These are phyloP conservation scores for Nemania bipapillata DNA, from an alignment of 2,329 filamentous ascomycete genomes.

Conservation along the genomic window DNA sequence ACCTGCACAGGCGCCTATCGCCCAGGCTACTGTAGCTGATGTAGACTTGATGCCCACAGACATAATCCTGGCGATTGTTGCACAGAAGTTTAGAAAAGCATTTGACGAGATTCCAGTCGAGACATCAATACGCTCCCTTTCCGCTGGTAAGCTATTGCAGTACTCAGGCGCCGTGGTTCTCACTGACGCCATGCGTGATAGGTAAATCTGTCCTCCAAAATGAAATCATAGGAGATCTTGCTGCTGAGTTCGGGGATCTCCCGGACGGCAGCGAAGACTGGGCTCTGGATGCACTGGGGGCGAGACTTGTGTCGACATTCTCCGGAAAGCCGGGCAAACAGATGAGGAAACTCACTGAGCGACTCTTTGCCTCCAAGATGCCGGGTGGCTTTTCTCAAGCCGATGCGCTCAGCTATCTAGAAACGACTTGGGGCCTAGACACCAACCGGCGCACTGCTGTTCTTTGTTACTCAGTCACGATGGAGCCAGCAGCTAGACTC, in stretches of 20 bases:
- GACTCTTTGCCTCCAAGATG: slow-evolving; percentile 98
- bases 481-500: slow-evolving; percentile 88
- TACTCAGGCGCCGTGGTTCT: background rate
- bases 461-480: slow-evolving; percentile 86
- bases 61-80: slow-evolving; percentile 86
- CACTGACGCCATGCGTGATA: slow-evolving; percentile 52
- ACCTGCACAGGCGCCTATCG: slow-evolving; percentile 4
- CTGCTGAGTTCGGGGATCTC: slow-evolving; percentile 98
- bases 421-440: slow-evolving; percentile 90
- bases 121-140: slow-evolving; percentile 98
- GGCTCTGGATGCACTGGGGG: slow-evolving; percentile 92
- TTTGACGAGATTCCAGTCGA: slow-evolving; percentile 86
- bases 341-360: slow-evolving; percentile 88
- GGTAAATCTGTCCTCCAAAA: slow-evolving; percentile 99
- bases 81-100: slow-evolving; percentile 96
- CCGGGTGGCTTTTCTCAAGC: slow-evolving; percentile 72
- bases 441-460: slow-evolving; percentile 89
- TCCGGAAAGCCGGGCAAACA: slow-evolving; percentile 98
- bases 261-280: slow-evolving; percentile 98
- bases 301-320: slow-evolving; percentile 95
- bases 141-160: slow-evolving; percentile 76
- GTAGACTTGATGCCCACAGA: slow-evolving; percentile 78
- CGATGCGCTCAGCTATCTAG: slow-evolving; percentile 69
- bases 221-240: slow-evolving; percentile 95
- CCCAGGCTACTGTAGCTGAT: slow-evolving; percentile 18